Base-by-base conservation (phyloP, 257 asterid species). In the Dorcoceras hygrometricum region DNA sequence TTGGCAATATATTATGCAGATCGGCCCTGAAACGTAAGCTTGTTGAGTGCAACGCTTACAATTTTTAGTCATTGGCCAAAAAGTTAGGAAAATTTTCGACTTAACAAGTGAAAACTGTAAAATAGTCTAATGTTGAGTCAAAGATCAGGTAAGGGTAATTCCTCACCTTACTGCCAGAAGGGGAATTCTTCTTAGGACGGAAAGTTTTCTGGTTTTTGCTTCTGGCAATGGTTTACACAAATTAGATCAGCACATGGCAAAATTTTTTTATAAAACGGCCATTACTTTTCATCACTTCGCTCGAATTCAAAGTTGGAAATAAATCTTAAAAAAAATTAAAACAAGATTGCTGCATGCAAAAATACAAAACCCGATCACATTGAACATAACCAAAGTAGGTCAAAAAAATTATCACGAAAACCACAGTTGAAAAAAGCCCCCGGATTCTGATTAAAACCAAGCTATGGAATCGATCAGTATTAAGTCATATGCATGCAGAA, bases 121-220 rank as follows among this genome's bases (percentile, higher is more conserved):
- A n/a, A 1, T 10, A 24, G 6, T 23, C 14, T 12, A 6, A 25
- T 61, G 50, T 28, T 23, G 9, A 29, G 16, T 59, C 5, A 28
- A 27, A 23, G 6, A 31, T 31, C n/a, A n/a, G n/a, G n/a, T n/a
- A n/a, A n/a, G n/a, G n/a, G n/a, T n/a, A n/a, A n/a, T 39, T 39
- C 11, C 19, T 11, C 16, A 51, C 70, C 70, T 65, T 51, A 51
- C 51, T 51, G 8, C 70, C 50, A 2, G 70, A 26, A 26, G 70
- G 61, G 50, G 61, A 39, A 20, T 39, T 51, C 26, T 65, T 65
- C 43, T 25, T 65, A 1, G 51, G 48, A 65, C 61, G 61, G 23
- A 65, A 51, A 18, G 70, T 50, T 43, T 51, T 65, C 59, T 51
- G 23, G 61, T 51, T 65, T 65, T 46, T 46, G 22, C 60, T 65